A percentile compares a stretch with the other conserved stretches of the same genome.
Conservation (phyloP, 495 filamentous ascomycete genomes). For the Podospora conica region DNA sequence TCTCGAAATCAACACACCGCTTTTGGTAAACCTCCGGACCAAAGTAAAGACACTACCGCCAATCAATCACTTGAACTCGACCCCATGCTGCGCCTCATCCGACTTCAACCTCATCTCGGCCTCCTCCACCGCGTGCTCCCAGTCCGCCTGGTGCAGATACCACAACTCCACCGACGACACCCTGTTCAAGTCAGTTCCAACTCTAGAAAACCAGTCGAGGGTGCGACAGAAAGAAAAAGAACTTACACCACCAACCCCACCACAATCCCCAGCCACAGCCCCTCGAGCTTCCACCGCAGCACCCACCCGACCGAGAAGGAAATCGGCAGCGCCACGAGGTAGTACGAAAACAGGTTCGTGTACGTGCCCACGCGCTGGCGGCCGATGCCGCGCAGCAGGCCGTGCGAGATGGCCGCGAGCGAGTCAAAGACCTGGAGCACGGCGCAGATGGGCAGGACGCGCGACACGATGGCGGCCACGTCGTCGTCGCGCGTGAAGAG, state of each 20-base stretch:
- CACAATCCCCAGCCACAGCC: constrained; percentile 67
- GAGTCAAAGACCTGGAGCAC: constrained; percentile 76
- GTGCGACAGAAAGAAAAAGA: not conserved
- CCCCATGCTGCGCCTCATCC: constrained; percentile 16
- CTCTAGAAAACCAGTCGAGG: no score
- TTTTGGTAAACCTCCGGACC: not conserved
- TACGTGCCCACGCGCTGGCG: constrained; percentile 73
- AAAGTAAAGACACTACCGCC: not conserved
- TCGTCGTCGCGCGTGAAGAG: constrained; percentile 71
- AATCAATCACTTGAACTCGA: constrained; percentile 15
- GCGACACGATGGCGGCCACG: constrained; percentile 61
- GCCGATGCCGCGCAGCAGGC: constrained; percentile 68
- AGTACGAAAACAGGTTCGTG: constrained; percentile 72
- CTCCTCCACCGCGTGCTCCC: constrained; percentile 27
- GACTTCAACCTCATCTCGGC: constrained; percentile 25
- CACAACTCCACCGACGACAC: constrained; percentile 24
- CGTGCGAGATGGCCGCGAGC: constrained; percentile 65
- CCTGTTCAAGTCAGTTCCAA: no score
- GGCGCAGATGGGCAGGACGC: constrained; percentile 64
- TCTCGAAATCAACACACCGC: not conserved
- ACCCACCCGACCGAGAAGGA: constrained; percentile 64
- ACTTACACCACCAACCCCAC: constrained; percentile 50
- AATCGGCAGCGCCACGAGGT: constrained; percentile 71
- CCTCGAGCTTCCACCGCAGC: constrained; percentile 59
- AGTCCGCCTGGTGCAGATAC: constrained; percentile 25